These are phyloP conservation scores for Dicorynia guianensis DNA, from an alignment of 306 rosid species.

Conservation along the genomic window DNA sequence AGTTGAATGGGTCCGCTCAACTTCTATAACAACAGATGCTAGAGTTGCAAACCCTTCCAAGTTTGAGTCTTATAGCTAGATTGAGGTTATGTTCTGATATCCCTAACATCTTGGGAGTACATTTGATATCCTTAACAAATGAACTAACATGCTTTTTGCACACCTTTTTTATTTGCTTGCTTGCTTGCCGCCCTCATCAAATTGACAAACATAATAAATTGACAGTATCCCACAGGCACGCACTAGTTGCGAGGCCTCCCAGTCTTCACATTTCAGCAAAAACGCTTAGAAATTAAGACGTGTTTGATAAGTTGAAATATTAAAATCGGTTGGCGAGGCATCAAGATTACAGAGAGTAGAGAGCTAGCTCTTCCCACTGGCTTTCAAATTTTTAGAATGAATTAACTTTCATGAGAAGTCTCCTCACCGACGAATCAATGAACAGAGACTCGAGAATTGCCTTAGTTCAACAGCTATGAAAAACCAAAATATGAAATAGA, in stretches of 20 bases:
- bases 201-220: not conserved
- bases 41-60: not conserved
- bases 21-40: slow-evolving; percentile 1
- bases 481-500: too few relatives aligned
- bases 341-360: too few relatives aligned
- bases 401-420: too few relatives aligned
- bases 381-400: too few relatives aligned
- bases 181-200: not conserved
- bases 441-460: too few relatives aligned
- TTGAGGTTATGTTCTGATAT: not conserved
- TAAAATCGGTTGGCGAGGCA: not conserved
- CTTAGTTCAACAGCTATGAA: too few relatives aligned
- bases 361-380: too few relatives aligned
- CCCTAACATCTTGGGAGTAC: not conserved
- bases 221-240: too few relatives aligned
- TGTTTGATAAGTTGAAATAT: not conserved
- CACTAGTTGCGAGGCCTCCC: too few relatives aligned
- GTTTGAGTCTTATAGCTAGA: not conserved
- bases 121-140: not conserved
- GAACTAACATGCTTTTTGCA: not conserved
- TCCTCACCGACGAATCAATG: too few relatives aligned
- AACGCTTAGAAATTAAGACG: not conserved
- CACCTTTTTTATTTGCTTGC: not conserved
- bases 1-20: slow-evolving; percentile 16
- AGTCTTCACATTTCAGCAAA: too few relatives aligned